These are phyloP conservation scores for Microdochium paspali DNA, from an alignment of 2,329 filamentous ascomycete species.

Conservation along the genomic window DNA sequence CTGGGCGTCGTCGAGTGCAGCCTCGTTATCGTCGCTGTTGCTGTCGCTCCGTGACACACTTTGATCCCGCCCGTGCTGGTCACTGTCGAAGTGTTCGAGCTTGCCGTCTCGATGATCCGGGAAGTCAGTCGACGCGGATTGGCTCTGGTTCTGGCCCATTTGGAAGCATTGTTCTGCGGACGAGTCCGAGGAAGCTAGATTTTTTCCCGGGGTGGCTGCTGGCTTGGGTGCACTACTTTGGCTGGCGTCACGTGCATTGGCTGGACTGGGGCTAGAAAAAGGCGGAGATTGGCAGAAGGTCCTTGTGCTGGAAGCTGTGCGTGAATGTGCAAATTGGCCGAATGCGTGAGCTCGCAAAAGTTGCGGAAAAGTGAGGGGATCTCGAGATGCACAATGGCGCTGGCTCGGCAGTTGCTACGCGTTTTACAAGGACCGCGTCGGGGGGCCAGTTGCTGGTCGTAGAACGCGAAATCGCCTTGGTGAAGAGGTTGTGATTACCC, in stretches of 20 bases:
- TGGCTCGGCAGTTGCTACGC: not conserved
- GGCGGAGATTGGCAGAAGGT: not conserved
- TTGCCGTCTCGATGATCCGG: too few relatives aligned
- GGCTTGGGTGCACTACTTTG: not conserved
- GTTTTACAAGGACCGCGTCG: not conserved
- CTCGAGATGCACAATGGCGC: not conserved
- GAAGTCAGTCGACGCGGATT: not conserved
- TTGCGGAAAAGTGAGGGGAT: not conserved
- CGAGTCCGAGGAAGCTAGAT: not conserved
- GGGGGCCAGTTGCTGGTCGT: not conserved
- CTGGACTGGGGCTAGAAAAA: not conserved
- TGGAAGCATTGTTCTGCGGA: not conserved
- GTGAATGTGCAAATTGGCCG: not conserved
- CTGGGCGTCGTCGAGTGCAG: not conserved
- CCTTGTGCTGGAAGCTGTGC: not conserved
- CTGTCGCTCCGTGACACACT: not conserved
- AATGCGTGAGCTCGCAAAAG: not conserved
- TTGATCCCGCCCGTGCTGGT: not conserved
- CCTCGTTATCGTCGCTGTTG: not conserved
- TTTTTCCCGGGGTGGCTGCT: not conserved
- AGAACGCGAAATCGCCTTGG: not conserved
- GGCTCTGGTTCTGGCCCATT: not conserved
- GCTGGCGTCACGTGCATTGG: not conserved
- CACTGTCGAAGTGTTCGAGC: not conserved
- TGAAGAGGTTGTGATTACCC: conserved; percentile 1